phyloP scores from a whole-genome alignment of 2,329 filamentous ascomycete genomes.

The Botrytis fragariae region DNA sequence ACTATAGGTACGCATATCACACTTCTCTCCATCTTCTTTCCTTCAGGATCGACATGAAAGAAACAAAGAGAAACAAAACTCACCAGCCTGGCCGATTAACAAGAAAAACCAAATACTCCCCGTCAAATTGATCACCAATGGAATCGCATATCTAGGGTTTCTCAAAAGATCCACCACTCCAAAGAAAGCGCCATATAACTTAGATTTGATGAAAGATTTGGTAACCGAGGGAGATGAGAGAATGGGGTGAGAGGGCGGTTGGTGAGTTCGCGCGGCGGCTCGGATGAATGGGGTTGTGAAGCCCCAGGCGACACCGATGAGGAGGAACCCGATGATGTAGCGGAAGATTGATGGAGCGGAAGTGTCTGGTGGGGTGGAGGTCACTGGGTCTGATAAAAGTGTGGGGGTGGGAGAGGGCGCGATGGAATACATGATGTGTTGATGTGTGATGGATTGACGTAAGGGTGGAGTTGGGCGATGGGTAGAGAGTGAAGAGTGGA shows the following conservation, averaged over 20 bases:
- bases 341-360: slow-evolving; percentile 60
- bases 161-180: slow-evolving; percentile 73
- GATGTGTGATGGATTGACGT: not conserved
- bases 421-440: slow-evolving; percentile 17
- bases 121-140: slow-evolving; percentile 82
- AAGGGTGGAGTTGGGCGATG: not conserved
- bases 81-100: slow-evolving; percentile 87
- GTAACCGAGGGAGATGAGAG: slow-evolving; percentile 51
- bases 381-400: slow-evolving; percentile 2
- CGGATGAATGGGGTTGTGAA: slow-evolving; percentile 92
- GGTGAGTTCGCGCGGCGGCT: slow-evolving; percentile 74
- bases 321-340: slow-evolving; percentile 83
- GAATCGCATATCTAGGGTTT: slow-evolving; percentile 81
- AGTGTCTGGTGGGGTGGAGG: slow-evolving; percentile 1
- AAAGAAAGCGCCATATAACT: slow-evolving; percentile 65
- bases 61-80: slow-evolving; percentile 37
- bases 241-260: slow-evolving; percentile 56
- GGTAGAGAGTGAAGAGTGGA: not conserved
- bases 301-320: slow-evolving; percentile 91
- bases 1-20: not conserved
- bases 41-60: not conserved
- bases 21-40: not conserved
- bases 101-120: slow-evolving; percentile 97
- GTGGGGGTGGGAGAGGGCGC: slow-evolving; percentile 18
- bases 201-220: slow-evolving; percentile 60